Evolutionary conservation across 2,329 filamentous ascomycete species (phyloP).

Genomic region (Alternaria dauci): DNA sequence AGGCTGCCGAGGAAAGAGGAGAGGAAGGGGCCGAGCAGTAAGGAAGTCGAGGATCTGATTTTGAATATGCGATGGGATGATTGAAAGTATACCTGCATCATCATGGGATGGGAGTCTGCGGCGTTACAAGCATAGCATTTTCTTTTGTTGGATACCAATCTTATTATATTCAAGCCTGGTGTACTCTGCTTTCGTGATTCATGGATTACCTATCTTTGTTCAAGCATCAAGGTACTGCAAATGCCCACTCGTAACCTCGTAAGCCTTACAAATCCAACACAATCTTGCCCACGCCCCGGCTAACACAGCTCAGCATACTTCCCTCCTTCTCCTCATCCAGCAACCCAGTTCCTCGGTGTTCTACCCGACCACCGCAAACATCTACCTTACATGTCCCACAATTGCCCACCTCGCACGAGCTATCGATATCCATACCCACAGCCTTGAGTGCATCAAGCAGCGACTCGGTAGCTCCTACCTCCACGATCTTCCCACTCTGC

Average conservation of each 20-base stretch:
- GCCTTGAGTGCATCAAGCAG: slow-evolving; percentile 54
- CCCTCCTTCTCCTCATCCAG: slow-evolving; percentile 47
- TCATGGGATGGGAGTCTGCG: not conserved
- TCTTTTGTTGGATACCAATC: not conserved
- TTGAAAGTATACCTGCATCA: slow-evolving; percentile 11
- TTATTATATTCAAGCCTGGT: not conserved
- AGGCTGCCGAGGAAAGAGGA: not conserved
- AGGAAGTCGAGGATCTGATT: slow-evolving; percentile 36
- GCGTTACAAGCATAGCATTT: not conserved
- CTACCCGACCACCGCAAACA: slow-evolving; percentile 49
- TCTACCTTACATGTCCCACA: slow-evolving; percentile 56
- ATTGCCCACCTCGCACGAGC: slow-evolving; percentile 55
- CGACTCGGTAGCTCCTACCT: slow-evolving; percentile 54
- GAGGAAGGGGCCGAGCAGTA: slow-evolving; percentile 20
- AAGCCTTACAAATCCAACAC: slow-evolving; percentile 39
- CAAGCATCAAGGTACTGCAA: not conserved
- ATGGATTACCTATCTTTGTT: too few relatives aligned
- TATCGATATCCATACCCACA: slow-evolving; percentile 56
- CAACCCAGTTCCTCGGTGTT: slow-evolving; percentile 53
- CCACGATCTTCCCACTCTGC: slow-evolving; percentile 55
- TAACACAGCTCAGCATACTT: slow-evolving; percentile 52
- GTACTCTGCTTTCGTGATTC: not conserved
- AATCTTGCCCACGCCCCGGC: slow-evolving; percentile 45
- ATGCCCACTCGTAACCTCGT: not conserved
- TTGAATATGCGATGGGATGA: slow-evolving; percentile 45